Evolutionary conservation across 2,329 filamentous ascomycete species (phyloP).

Genomic region (Leptographium lundbergii): DNA sequence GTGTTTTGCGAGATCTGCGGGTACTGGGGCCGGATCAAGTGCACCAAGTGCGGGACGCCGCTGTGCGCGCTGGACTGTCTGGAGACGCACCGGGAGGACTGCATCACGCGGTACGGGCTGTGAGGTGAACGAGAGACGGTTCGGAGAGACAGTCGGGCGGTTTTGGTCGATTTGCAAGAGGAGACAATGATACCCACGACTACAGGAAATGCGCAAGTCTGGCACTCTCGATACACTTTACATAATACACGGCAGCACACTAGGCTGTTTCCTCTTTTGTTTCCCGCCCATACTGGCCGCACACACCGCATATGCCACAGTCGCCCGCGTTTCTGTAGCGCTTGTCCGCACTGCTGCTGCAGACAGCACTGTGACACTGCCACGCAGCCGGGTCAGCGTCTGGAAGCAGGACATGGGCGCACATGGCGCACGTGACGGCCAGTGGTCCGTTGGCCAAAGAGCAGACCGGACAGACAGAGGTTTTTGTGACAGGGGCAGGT

Average conservation of each 20-base stretch:
- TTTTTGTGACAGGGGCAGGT: background rate
- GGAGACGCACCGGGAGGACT: slow-evolving; percentile 58
- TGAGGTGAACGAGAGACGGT: slow-evolving; percentile 10
- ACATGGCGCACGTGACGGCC: slow-evolving; percentile 51
- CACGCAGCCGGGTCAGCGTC: slow-evolving; percentile 44
- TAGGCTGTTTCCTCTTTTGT: too few species aligned
- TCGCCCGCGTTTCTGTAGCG: slow-evolving; percentile 58
- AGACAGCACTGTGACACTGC: slow-evolving; percentile 46
- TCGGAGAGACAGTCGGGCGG: background rate
- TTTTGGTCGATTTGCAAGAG: background rate
- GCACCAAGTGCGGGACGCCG: slow-evolving; percentile 64
- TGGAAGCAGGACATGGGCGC: slow-evolving; percentile 54
- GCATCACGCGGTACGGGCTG: slow-evolving; percentile 50
- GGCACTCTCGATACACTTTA: background rate
- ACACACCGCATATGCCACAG: slow-evolving; percentile 57
- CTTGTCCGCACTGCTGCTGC: slow-evolving; percentile 34
- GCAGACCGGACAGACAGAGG: slow-evolving; percentile 45
- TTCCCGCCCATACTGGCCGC: slow-evolving; percentile 36
- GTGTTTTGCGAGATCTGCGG: slow-evolving; percentile 70
- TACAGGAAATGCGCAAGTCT: background rate
- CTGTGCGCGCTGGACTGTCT: slow-evolving; percentile 70
- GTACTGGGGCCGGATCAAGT: slow-evolving; percentile 67
- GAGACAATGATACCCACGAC: background rate
- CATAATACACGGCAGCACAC: background rate
- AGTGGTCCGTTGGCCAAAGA: slow-evolving; percentile 47